Evolutionary conservation across 2,329 filamentous ascomycete genomes (phyloP), one percentile per base, ranked within the genome.

Genomic region (Chaetomiaceae sp.): DNA sequence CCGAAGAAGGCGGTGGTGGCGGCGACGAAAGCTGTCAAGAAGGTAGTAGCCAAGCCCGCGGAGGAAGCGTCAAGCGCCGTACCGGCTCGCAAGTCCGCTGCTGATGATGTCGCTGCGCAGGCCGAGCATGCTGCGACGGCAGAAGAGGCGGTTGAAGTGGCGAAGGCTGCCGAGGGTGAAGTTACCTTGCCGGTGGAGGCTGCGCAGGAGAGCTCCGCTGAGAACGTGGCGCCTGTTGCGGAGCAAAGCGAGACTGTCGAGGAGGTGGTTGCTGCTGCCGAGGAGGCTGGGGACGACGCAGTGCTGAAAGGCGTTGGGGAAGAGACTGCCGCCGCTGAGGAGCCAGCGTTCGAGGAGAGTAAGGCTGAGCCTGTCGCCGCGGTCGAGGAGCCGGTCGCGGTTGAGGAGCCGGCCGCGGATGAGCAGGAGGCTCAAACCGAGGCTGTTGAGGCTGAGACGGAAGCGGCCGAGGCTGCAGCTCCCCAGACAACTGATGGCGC

Each of bases 201-300:
- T 3, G 35, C 11, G 19, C 38, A 41, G 24, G 15, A 38, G 22
- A 51, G 18, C n/a, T 26, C 48, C 15, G 37, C 47, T 29, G 51
- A 57, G 9, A n/a, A n/a, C n/a, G 47, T 58, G 7, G 53, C 57
- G 8, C 51, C 55, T 29, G 43, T 50, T 15, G 51, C 53, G 7
- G 55, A 59, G 42, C 50, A 57, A 32, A 53, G 53, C n/a, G 53
- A 55, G 22, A 54, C 48, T 10, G 52, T 52, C 12, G 55, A 57
- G 27, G 51, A 56, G 34, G 56, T 47, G 3, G 50, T 55, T 14
- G 27, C 50, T 9, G 48, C 48, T 12, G 50, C 52, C 8, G 53
- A 55, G 35, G 42, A 52, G 8, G 42, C 29, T 3, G 56, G 56
- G 9, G 56, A 52, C 8, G 48, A 54, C 6, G 41, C 35, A 29